These are phyloP conservation scores for Aspergillus heteromorphus DNA, from an alignment of 495 filamentous ascomycete species.

Conservation along the genomic window DNA sequence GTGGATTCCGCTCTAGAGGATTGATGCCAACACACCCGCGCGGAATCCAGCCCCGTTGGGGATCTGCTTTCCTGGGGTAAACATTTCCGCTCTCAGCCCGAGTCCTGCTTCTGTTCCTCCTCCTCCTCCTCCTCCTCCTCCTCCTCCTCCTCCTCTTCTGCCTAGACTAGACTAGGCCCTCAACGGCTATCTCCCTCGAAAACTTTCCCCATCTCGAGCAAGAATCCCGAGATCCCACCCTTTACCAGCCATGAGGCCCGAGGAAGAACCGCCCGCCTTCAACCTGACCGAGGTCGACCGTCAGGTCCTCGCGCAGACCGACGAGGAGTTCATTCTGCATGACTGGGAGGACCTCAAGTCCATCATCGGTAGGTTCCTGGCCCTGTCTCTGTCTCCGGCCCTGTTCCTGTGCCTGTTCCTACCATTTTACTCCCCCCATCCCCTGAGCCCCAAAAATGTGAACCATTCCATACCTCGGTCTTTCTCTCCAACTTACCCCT, in stretches of 20 bases:
- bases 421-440: slow-evolving; percentile 5
- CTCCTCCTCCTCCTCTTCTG: neutral
- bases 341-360: slow-evolving; percentile 63
- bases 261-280: slow-evolving; percentile 43
- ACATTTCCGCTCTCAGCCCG: slow-evolving; percentile 9
- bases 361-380: slow-evolving; percentile 53
- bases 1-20: too few relatives aligned
- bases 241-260: too few relatives aligned
- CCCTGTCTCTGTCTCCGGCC: too few relatives aligned
- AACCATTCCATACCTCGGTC: too few relatives aligned
- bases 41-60: slow-evolving; percentile 3
- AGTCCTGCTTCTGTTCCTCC: too few relatives aligned
- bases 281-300: slow-evolving; percentile 61
- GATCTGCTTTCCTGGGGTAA: slow-evolving; percentile 12
- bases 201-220: slow-evolving; percentile 14
- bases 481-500: slow-evolving; percentile 1
- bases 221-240: slow-evolving; percentile 4
- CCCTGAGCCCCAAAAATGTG: neutral
- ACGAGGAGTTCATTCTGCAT: slow-evolving; percentile 63
- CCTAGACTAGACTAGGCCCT: too few relatives aligned
- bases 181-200: neutral
- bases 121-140: too few relatives aligned
- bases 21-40: neutral
- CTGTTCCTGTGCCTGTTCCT: too few relatives aligned
- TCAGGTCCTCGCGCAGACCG: slow-evolving; percentile 59